phyloP scores from a whole-genome alignment of 148 eudicot species.

The Fallopia convolvulus region DNA sequence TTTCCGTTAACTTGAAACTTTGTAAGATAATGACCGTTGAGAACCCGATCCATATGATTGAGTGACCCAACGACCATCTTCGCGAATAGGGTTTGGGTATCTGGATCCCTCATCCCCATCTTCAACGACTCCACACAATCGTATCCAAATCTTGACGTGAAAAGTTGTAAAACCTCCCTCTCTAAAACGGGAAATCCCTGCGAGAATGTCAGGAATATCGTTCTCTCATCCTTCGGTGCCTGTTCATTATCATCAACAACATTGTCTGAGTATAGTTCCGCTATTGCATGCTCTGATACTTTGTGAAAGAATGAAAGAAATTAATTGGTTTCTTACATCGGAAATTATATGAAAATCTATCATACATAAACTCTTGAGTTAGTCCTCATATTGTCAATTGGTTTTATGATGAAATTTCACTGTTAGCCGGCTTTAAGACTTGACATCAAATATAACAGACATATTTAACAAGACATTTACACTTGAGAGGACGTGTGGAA shows the following conservation, averaged over 20 bases:
- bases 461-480: no score
- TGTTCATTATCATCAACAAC: conserved; percentile 3
- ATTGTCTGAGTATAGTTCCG: neutral
- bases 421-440: no score
- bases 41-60: neutral
- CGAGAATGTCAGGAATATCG: conserved; percentile 32
- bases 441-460: no score
- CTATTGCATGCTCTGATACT: no score
- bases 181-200: conserved; percentile 29
- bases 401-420: no score
- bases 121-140: conserved; percentile 1
- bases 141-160: conserved; percentile 14
- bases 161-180: conserved; percentile 21
- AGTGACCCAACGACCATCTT: conserved; percentile 5
- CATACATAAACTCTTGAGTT: no score
- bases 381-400: no score
- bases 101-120: neutral
- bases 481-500: no score
- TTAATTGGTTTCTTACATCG: no score
- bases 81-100: neutral
- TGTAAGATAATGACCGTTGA: conserved; percentile 2
- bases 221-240: conserved; percentile 26
- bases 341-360: no score
- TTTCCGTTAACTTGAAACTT: neutral
- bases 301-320: no score